Conservation (phyloP, 2,329 filamentous ascomycete species). For the Didymella sp. region DNA sequence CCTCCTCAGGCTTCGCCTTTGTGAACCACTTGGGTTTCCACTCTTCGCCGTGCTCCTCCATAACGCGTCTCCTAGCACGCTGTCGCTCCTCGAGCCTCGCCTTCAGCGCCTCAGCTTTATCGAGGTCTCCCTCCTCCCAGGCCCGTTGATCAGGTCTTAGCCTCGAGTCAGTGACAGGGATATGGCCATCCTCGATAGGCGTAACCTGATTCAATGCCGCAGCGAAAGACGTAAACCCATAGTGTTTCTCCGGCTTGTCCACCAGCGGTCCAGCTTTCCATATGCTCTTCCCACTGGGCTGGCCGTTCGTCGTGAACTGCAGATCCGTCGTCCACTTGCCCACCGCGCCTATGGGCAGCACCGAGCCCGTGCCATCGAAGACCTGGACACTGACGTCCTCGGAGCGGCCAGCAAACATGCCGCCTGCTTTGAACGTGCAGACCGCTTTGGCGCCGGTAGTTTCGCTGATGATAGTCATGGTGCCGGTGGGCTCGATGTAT, state of each 20-base stretch:
- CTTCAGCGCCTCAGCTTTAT: constrained; percentile 84
- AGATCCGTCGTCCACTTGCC: constrained; percentile 88
- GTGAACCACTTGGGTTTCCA: constrained; percentile 87
- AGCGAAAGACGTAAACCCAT: constrained; percentile 88
- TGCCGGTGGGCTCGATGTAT: constrained; percentile 93
- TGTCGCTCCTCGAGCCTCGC: constrained; percentile 85
- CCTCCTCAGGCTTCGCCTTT: constrained; percentile 58
- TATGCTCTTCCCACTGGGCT: constrained; percentile 68
- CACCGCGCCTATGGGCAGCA: constrained; percentile 70
- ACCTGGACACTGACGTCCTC: constrained; percentile 86
- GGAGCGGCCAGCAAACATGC: constrained; percentile 94
- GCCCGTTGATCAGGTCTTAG: constrained; percentile 87
- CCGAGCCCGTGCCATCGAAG: constrained; percentile 69
- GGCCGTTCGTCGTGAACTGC: constrained; percentile 68
- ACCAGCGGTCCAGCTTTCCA: constrained; percentile 84
- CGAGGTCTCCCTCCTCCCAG: constrained; percentile 80
- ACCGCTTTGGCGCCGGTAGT: constrained; percentile 80
- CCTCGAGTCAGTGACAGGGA: constrained; percentile 83
- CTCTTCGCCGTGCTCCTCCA: constrained; percentile 76
- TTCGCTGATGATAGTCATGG: constrained; percentile 86
- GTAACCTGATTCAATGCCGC: constrained; percentile 89
- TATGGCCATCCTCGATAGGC: constrained; percentile 71
- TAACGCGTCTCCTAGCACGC: constrained; percentile 72
- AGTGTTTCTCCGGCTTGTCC: constrained; percentile 77
- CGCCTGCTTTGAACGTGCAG: constrained; percentile 91